Base-by-base conservation (phyloP, 192 early-diverging fungal species). In the Chytriomyces sp. region DNA sequence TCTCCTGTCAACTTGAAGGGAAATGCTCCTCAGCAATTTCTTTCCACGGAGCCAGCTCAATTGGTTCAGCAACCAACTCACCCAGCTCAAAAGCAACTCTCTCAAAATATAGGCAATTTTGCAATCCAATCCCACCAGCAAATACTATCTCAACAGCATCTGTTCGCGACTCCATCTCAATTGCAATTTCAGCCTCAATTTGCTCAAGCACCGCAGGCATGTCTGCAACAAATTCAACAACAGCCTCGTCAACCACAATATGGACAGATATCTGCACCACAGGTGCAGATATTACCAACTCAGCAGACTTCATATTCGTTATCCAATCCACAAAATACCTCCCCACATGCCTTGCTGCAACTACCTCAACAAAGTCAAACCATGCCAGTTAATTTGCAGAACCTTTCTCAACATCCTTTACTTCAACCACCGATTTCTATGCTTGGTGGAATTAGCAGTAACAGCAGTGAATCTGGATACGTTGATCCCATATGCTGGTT, bases 401-500 rank as follows among this genome's bases (percentile, higher is more conserved):
- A 25, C 10, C 19, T 30, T 8, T 8, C 17, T 12, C 14, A 8
- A 8, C 57, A 25, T 58, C 19, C 19, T 30, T 58, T 12, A 14
- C 5, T 38, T 62, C 60, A 62, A 33, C 17, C 60, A 12, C 38
- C 8, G 30, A 17, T 10, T 10, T 14, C 5, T 6, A 5, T 7
- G 30, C 19, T 10, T 10, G 7, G 5, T 28, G 31, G 30, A 33
- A 5, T 34, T 10, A 14, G 30, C 19, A 57, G 26, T 25, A 14
- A 8, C 37, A 36, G 17, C 10, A 7, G 32, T 33, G 38, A 7
- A 14, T 26, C 26, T 14, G 8, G 17, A 26, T 10, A 22, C 17
- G 30, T 30, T 6, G 52, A 68, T 26, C 34, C 34, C 14, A 52
- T 55, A 28, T 70, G 68, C 54, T 70, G 68, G 68, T 70, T 70